Conservation (phyloP, 2,329 filamentous ascomycete genomes). For the Immersiporthe knoxdaviesiana region DNA sequence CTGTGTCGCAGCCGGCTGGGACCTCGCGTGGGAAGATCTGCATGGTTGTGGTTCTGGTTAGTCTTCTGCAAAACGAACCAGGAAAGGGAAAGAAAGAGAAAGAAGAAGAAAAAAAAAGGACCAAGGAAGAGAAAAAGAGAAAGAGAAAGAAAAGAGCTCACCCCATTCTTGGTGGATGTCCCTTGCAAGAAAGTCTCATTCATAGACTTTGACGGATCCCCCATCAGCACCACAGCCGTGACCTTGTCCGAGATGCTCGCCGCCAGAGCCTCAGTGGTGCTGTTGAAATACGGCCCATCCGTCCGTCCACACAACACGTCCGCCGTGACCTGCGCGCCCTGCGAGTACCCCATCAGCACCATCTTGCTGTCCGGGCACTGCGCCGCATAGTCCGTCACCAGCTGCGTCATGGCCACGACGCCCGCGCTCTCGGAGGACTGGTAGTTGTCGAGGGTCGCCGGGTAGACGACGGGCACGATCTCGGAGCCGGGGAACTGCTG, state of each 20-base stretch:
- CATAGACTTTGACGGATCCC: constrained; percentile 33
- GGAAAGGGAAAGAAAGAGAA: no score
- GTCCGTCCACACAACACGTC: constrained; percentile 34
- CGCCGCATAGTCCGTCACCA: constrained; percentile 30
- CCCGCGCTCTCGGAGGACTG: constrained; percentile 30
- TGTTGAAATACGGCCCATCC: constrained; percentile 21
- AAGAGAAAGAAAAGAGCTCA: constrained; percentile 20
- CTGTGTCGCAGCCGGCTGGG: constrained; percentile 32
- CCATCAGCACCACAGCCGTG: constrained; percentile 33
- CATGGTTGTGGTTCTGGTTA: background rate
- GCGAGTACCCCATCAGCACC: constrained; percentile 36
- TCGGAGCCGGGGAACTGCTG: constrained; percentile 32
- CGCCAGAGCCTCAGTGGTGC: constrained; percentile 24
- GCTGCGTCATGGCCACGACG: constrained; percentile 28
- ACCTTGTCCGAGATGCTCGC: constrained; percentile 24
- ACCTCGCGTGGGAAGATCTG: constrained; percentile 35
- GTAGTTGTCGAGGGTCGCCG: constrained; percentile 35
- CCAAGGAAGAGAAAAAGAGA: no score
- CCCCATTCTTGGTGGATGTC: constrained; percentile 32
- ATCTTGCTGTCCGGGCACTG: constrained; percentile 34
- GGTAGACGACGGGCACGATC: constrained; percentile 34
- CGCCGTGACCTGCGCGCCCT: constrained; percentile 35
- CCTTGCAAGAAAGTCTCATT: constrained; percentile 32
- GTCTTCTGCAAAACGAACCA: background rate
- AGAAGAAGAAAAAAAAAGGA: background rate